Percentiles rank a stretch among this genome's conserved stretches.
phyloP scores from a whole-genome alignment of 2,329 filamentous ascomycete genomes.

The Epichloe typhina region DNA sequence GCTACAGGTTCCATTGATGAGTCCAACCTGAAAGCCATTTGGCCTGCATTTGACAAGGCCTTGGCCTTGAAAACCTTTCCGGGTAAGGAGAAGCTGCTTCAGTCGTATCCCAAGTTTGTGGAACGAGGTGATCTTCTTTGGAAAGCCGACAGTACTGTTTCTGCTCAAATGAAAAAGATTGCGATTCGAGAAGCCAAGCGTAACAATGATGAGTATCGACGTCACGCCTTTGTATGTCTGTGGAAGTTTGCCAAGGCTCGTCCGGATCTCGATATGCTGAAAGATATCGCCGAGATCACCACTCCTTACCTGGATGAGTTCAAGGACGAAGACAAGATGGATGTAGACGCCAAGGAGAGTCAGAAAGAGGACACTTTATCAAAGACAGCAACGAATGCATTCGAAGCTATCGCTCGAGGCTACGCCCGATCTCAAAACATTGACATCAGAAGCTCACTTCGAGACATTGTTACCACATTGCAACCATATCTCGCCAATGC shows the following conservation, averaged over 20 bases:
- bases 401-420: constrained; percentile 37
- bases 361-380: constrained; percentile 30
- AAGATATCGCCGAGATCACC: constrained; percentile 52
- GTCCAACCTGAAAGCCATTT: constrained; percentile 50
- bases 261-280: constrained; percentile 56
- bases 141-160: constrained; percentile 36
- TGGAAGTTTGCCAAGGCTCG: constrained; percentile 59
- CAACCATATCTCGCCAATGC: constrained; percentile 25
- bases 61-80: constrained; percentile 83
- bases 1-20: constrained; percentile 45
- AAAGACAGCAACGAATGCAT: constrained; percentile 32
- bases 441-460: constrained; percentile 22
- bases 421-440: constrained; percentile 31
- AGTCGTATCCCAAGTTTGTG: constrained; percentile 67
- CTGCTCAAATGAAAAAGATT: constrained; percentile 64
- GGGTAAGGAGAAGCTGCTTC: constrained; percentile 76
- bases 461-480: constrained; percentile 26
- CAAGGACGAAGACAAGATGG: constrained; percentile 51
- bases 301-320: constrained; percentile 47
- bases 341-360: constrained; percentile 43
- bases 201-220: constrained; percentile 74
- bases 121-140: constrained; percentile 48
- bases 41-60: constrained; percentile 73
- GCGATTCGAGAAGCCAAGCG: constrained; percentile 78
- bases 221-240: constrained; percentile 58